These are phyloP conservation scores for Parascedosporium putredinis DNA, from an alignment of 2,329 filamentous ascomycete species.

Conservation along the genomic window DNA sequence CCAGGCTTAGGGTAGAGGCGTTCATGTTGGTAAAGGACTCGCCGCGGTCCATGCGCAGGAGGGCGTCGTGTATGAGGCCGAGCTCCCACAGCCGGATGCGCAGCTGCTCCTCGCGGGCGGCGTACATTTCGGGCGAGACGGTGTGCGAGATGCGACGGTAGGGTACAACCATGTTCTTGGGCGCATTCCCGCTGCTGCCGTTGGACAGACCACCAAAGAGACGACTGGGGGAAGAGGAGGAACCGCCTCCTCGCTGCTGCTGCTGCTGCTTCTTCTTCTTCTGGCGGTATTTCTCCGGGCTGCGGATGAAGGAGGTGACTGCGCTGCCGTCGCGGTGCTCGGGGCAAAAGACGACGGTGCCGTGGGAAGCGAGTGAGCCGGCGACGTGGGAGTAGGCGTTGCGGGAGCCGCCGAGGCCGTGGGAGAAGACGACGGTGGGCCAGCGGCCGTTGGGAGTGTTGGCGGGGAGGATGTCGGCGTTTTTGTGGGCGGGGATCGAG, in stretches of 20 bases:
- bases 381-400: constrained; percentile 80
- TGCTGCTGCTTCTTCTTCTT: constrained; percentile 10
- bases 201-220: constrained; percentile 19
- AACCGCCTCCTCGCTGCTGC: constrained; percentile 1
- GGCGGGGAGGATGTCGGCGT: constrained; percentile 51
- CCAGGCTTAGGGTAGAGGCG: constrained; percentile 36
- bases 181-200: constrained; percentile 18
- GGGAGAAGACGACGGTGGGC: constrained; percentile 79
- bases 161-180: constrained; percentile 23
- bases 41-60: constrained; percentile 55
- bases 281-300: constrained; percentile 34
- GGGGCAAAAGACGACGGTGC: constrained; percentile 68
- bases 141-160: constrained; percentile 51
- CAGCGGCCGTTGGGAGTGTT: constrained; percentile 44
- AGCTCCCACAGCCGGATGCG: constrained; percentile 71
- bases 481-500: constrained; percentile 61
- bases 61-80: constrained; percentile 56
- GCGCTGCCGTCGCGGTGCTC: constrained; percentile 78
- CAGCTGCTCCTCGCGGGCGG: constrained; percentile 59
- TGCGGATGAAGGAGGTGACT: constrained; percentile 61
- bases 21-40: constrained; percentile 41
- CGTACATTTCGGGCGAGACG: constrained; percentile 54
- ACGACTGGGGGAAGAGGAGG: not conserved
- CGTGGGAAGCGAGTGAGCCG: constrained; percentile 69
- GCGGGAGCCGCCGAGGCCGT: constrained; percentile 69